Percentiles rank a stretch among this genome's conserved stretches.
These are phyloP conservation scores for Boletus insuetus DNA, from an alignment of 768 basidiomycete genomes.

Conservation along the genomic window DNA sequence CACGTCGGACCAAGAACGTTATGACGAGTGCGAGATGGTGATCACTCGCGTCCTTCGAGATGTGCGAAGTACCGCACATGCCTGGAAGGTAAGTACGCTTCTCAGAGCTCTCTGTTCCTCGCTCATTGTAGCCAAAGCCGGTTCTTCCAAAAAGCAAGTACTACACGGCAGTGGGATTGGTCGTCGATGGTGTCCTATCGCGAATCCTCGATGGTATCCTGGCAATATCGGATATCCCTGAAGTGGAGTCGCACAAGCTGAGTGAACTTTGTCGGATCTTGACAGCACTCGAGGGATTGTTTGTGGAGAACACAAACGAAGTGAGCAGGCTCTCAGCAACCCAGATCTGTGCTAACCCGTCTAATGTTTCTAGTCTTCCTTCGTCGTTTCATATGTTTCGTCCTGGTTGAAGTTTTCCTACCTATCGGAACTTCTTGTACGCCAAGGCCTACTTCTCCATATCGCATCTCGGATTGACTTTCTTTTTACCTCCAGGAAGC, in stretches of 20 bases:
- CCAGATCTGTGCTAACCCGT: not conserved
- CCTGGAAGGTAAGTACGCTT: constrained; percentile 64
- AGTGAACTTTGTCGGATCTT: constrained; percentile 81
- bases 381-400: constrained; percentile 82
- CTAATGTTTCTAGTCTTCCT: constrained; percentile 50
- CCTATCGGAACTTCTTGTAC: constrained; percentile 83
- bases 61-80: constrained; percentile 59
- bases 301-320: constrained; percentile 62
- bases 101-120: not conserved
- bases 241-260: constrained; percentile 78
- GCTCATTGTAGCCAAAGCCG: constrained; percentile 39
- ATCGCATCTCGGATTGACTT: not conserved
- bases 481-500: constrained; percentile 61
- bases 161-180: constrained; percentile 64
- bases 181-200: constrained; percentile 66
- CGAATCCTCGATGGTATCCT: constrained; percentile 72
- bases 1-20: constrained; percentile 69
- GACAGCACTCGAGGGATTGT: constrained; percentile 76
- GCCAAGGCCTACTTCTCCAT: constrained; percentile 26
- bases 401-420: constrained; percentile 96
- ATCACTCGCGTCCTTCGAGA: constrained; percentile 61
- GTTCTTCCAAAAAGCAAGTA: constrained; percentile 71
- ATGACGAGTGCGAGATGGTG: constrained; percentile 71
- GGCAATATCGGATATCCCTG: constrained; percentile 81
- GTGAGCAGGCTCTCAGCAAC: constrained; percentile 34